Evolutionary conservation across 805 yeast genomes (phyloP).

Genomic region (Debaryomyces tyrocola): DNA sequence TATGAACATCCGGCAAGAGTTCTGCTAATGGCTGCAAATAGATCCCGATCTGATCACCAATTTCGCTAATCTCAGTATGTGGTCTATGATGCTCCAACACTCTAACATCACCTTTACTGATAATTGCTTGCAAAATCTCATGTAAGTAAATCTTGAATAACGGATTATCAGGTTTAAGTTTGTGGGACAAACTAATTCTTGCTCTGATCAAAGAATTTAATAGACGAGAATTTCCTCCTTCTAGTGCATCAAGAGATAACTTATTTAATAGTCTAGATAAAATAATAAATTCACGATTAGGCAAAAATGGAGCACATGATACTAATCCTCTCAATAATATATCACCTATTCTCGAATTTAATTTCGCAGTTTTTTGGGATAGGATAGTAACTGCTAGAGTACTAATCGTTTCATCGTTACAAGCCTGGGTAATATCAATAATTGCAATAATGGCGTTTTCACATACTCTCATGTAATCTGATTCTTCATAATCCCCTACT

Average conservation of each 20-base stretch:
- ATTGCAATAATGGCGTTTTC: constrained; percentile 70
- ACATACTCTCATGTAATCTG: constrained; percentile 43
- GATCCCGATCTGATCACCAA: constrained; percentile 65
- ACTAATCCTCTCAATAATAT: constrained; percentile 62
- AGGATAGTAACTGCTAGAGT: constrained; percentile 78
- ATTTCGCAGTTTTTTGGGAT: constrained; percentile 64
- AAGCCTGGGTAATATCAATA: constrained; percentile 61
- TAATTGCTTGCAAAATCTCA: constrained; percentile 65
- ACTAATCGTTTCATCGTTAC: constrained; percentile 70
- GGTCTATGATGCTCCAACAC: constrained; percentile 77
- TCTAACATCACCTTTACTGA: constrained; percentile 78
- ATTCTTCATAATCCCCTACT: constrained; percentile 22
- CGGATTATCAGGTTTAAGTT: constrained; percentile 40
- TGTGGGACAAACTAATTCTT: constrained; percentile 44
- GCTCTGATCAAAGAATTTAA: constrained; percentile 49
- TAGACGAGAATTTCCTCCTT: constrained; percentile 37
- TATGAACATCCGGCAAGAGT: constrained; percentile 59
- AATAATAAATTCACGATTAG: constrained; percentile 67
- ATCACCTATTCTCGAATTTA: constrained; percentile 53
- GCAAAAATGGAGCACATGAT: constrained; percentile 58
- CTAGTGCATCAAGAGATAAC: constrained; percentile 45
- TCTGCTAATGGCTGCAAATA: constrained; percentile 74
- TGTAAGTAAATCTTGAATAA: constrained; percentile 53
- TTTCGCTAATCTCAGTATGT: constrained; percentile 65
- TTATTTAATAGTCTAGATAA: constrained; percentile 58